Conservation (phyloP, 1,284 basidiomycete species). For the Moesziomyces parantarcticus region DNA sequence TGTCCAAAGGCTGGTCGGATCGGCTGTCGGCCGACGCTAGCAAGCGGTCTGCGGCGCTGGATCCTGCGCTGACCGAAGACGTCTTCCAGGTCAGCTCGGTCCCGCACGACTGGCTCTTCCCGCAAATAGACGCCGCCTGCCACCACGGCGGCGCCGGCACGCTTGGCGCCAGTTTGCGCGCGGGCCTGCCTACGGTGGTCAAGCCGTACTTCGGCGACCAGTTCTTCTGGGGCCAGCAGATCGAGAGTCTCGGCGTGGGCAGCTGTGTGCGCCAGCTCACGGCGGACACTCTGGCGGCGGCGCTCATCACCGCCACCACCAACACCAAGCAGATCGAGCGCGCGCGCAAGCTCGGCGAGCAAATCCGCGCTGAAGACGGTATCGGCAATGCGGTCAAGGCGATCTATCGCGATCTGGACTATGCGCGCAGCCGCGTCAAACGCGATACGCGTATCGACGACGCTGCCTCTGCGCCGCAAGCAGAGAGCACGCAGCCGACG, state of each 20-base stretch:
- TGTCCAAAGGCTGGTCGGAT: conserved; percentile 98
- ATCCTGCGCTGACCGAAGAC: conserved; percentile 76
- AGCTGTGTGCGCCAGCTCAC: conserved; percentile 85
- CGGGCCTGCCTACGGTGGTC: conserved; percentile 93
- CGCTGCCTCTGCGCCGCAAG: not conserved
- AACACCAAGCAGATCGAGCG: conserved; percentile 87
- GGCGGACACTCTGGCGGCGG: conserved; percentile 79
- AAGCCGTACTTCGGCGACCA: conserved; percentile 98
- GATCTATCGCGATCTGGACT: conserved; percentile 63
- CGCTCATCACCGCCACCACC: conserved; percentile 82
- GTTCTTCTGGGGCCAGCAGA: conserved; percentile 92
- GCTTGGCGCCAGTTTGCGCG: conserved; percentile 88
- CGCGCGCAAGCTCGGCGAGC: conserved; percentile 75
- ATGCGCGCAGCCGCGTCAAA: conserved; percentile 60
- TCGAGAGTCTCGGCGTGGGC: conserved; percentile 90
- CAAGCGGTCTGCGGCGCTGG: conserved; percentile 58
- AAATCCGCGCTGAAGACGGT: conserved; percentile 72
- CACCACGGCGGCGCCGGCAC: conserved; percentile 98
- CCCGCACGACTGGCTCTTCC: conserved; percentile 97
- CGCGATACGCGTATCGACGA: conserved; percentile 16
- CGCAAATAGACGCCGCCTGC: conserved; percentile 90
- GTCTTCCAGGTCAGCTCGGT: conserved; percentile 82
- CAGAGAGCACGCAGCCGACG: not conserved
- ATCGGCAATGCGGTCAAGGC: conserved; percentile 60
- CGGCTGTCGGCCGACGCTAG: conserved; percentile 69